Evolutionary conservation across 2,329 filamentous ascomycete species (phyloP).

Genomic region (Macroventuria anomochaeta): DNA sequence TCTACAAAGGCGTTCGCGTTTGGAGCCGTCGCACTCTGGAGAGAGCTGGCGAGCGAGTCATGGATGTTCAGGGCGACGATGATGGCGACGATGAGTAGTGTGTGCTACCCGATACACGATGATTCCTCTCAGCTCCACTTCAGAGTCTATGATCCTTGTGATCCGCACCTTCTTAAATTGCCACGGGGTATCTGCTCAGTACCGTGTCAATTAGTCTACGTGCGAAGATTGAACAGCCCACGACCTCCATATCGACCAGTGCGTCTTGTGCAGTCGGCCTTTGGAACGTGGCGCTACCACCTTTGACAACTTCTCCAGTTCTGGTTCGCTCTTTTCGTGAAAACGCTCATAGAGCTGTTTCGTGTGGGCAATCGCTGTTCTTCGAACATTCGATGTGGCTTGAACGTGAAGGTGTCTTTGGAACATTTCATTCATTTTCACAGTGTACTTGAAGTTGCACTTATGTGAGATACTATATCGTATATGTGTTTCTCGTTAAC

Average conservation of each 20-base stretch:
- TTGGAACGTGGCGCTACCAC: conserved; percentile 40
- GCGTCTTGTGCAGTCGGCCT: conserved; percentile 44
- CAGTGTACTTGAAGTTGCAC: not conserved
- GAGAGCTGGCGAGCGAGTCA: conserved; percentile 77
- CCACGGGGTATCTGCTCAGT: conserved; percentile 71
- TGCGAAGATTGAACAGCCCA: conserved; percentile 74
- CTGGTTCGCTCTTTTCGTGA: conserved; percentile 25
- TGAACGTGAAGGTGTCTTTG: conserved; percentile 31
- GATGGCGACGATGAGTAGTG: conserved; percentile 59
- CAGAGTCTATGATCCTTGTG: conserved; percentile 2
- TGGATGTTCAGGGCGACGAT: conserved; percentile 76
- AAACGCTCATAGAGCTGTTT: not conserved
- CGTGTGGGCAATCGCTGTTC: conserved; percentile 25
- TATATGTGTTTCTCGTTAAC: not conserved
- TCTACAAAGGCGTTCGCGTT: conserved; percentile 81
- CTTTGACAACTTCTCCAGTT: conserved; percentile 32
- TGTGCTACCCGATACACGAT: conserved; percentile 7
- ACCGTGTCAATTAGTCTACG: conserved; percentile 94
- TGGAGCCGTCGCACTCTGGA: conserved; percentile 77
- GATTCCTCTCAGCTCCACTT: conserved; percentile 5
- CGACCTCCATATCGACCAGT: conserved; percentile 34
- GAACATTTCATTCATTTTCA: conserved; percentile 27
- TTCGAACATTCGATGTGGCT: conserved; percentile 24
- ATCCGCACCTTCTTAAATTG: conserved; percentile 96
- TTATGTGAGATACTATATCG: not conserved